Evolutionary conservation across 208 protist species (phyloP), one percentile per base, ranked within the genome.

Genomic region (Acanthamoeba sp.): DNA sequence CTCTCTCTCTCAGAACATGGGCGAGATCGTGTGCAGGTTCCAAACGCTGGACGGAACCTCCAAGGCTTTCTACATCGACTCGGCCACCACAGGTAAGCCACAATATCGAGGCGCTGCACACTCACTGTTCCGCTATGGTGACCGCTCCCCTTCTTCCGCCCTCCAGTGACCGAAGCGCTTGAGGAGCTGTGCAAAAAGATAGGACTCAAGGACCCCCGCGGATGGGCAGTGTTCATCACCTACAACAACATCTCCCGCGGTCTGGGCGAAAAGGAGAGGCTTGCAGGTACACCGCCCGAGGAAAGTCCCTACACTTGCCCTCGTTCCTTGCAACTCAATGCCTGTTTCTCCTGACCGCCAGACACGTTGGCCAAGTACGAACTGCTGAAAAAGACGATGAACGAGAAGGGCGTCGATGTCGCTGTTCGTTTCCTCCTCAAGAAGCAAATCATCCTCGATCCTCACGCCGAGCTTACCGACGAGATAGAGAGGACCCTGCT

Each of bases 11-110:
- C 27, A 78, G 64, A 40, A 48, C 9, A 84, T 93, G 89, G 62
- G 27, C 14, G 36, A 50, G 38, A 93, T 93, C 32, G 89, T 93
- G 27, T 93, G 89, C 64, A 59, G 89, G 10, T 93, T 93, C 52
- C 89, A 93, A 48, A 93, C 64, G 32, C 32, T 93, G 7, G 89
- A 93, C n/a, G 89, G 52, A 4, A 42, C 45, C 7, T 38, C 38
- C 1, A 93, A 59, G 50, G 89, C 89, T 10, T 93, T 93, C 40
- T 84, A 48, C 62, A 93, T 93, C 36, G 89, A 93, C 66, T 93
- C 52, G 48, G 57, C 89, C 29, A 82, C 89, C 22, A 93, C 89
- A 27, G 80, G 80, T 88, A n/a, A 40, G 32, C 1, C n/a, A 27
- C 59, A 27, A 78, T 45, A n/a, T n/a, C n/a, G n/a, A n/a, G n/a